Evolutionary conservation across 1,284 basidiomycete species (phyloP).

Genomic region (Amylostereum chailletii): DNA sequence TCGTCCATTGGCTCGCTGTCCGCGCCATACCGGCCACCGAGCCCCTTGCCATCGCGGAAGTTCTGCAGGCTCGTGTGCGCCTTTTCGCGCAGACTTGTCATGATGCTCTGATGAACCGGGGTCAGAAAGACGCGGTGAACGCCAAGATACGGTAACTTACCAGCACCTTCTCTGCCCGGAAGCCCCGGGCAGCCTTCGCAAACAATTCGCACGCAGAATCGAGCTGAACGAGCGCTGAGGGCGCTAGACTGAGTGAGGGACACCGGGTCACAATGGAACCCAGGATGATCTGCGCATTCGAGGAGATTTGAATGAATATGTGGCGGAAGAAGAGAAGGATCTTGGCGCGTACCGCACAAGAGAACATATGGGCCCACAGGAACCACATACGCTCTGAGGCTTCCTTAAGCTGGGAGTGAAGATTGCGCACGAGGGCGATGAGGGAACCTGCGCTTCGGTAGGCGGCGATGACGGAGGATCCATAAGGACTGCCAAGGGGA

Average conservation of each 20-base stretch:
- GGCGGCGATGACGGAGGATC: conserved; percentile 57
- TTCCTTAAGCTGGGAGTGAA: conserved; percentile 55
- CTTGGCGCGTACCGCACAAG: conserved; percentile 46
- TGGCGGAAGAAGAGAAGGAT: conserved; percentile 6
- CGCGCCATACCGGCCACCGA: too few relatives aligned
- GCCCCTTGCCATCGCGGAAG: conserved; percentile 43
- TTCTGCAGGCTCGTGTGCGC: conserved; percentile 59
- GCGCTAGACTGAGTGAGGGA: conserved; percentile 49
- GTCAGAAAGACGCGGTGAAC: conserved; percentile 15
- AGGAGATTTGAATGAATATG: conserved; percentile 2
- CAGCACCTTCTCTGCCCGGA: conserved; percentile 48
- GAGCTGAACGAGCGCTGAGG: conserved; percentile 52
- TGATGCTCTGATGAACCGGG: conserved; percentile 55
- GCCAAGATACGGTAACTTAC: conserved; percentile 28
- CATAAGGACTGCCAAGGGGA: conserved; percentile 61
- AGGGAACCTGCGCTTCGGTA: conserved; percentile 62
- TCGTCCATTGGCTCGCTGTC: conserved; percentile 24
- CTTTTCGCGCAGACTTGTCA: conserved; percentile 49
- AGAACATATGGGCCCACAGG: conserved; percentile 65
- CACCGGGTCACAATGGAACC: conserved; percentile 58
- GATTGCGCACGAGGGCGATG: conserved; percentile 51
- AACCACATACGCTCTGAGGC: conserved; percentile 67
- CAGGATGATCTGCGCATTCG: conserved; percentile 44
- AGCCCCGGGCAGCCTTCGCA: conserved; percentile 38
- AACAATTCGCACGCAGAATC: conserved; percentile 55